Base-by-base conservation (phyloP, 148 eudicot genomes). In the Euryodendron excelsum region DNA sequence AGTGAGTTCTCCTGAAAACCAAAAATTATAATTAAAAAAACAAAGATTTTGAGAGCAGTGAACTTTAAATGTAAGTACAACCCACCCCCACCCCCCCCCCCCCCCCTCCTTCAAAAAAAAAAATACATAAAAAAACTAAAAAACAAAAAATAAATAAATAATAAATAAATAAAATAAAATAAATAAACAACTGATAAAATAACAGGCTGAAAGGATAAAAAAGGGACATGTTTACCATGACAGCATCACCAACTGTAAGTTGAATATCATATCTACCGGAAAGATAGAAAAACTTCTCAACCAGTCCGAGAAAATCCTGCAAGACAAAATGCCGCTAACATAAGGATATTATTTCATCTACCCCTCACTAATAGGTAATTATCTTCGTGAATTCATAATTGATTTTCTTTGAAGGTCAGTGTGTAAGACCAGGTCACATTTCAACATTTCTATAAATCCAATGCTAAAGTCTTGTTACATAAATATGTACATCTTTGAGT, bases 251-350 rank as follows among this genome's bases (percentile, higher is more conserved):
- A 82, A 94, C 89, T 56, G 92, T 83, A 44, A 94, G 88, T 82
- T 91, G 89, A 85, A 92, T 81, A 69, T 88, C 88, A 78, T 94
- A 94, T 85, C 77, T 90, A 73, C 98, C 98, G 15, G 95, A 94
- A 74, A 92, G 89, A 72, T 94, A 92, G 85, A 79, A 92, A 39
- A 94, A 87, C 78, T 89, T 92, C 83, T 92, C 98, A 77, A 94
- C 97, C 66, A 94, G 89, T 60, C 95, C 97, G 79, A 94, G 94
- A 80, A 94, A 94, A 87, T 91, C 93, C 98, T 94, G 82, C 85
- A 85, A 64, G 41, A 83, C 3, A 80, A 77, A 78, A 77, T 27
- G 56, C 75, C 27, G 53, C 69, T 63, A 28, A 15, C 23, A 60
- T 12, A 34, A 56, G 56, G 39, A 56, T 62, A 75, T 25, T 66